Percentiles rank a stretch among this genome's conserved stretches.
Evolutionary conservation across 2,329 filamentous ascomycete species (phyloP).

Genomic region (Colletotrichum noveboracense): DNA sequence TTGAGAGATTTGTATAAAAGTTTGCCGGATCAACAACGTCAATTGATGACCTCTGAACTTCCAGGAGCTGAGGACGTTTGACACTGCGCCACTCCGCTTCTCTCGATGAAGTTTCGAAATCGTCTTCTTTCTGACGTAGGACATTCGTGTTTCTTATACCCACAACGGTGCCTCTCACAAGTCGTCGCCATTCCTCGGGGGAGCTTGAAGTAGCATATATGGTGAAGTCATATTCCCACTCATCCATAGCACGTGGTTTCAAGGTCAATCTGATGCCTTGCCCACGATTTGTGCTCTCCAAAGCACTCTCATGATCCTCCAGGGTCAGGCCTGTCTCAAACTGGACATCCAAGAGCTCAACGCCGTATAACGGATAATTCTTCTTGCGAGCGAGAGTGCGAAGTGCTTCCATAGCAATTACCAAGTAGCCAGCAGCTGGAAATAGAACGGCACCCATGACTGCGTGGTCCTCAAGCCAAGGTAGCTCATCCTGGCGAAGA

Average conservation of each 20-base stretch:
- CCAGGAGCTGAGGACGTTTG: background rate
- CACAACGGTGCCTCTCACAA: background rate
- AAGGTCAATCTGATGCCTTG: conserved; percentile 26
- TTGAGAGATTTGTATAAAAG: conserved; percentile 21
- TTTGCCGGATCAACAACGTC: conserved; percentile 28
- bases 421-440: conserved; percentile 23
- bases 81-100: background rate
- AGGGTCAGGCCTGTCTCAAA: conserved; percentile 20
- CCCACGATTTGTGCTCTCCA: conserved; percentile 26
- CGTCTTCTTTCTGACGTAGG: conserved; percentile 27
- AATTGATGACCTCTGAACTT: background rate
- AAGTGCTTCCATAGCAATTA: conserved; percentile 8
- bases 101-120: conserved; percentile 24
- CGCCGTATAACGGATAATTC: background rate
- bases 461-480: conserved; percentile 47
- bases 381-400: background rate
- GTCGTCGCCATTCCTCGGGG: background rate
- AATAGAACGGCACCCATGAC: conserved; percentile 47
- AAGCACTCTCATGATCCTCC: background rate
- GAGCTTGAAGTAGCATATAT: conserved; percentile 25
- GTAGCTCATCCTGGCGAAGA: background rate
- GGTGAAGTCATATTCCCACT: conserved; percentile 33
- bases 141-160: background rate
- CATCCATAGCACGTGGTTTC: background rate
- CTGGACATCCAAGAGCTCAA: background rate